phyloP scores from a whole-genome alignment of 805 yeast genomes.

The Tetrapisispora namnaoensis region DNA sequence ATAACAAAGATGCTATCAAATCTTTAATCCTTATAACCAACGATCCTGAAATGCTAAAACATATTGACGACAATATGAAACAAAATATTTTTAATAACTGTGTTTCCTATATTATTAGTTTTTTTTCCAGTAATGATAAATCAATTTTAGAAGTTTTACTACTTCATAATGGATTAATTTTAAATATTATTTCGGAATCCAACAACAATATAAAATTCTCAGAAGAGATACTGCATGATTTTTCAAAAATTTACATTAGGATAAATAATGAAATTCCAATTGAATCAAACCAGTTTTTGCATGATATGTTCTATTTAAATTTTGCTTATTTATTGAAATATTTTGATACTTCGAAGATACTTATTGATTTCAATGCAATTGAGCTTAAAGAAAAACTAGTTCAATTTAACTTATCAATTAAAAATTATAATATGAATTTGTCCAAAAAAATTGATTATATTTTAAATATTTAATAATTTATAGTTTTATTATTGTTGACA shows the following conservation, averaged over 20 bases:
- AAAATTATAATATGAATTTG: slow-evolving; percentile 1
- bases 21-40: slow-evolving; percentile 20
- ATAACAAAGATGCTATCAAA: slow-evolving; percentile 7
- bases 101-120: slow-evolving; percentile 3
- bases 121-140: slow-evolving; percentile 1
- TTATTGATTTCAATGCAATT: not conserved
- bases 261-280: not conserved
- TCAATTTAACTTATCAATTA: not conserved
- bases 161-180: slow-evolving; percentile 10
- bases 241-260: not conserved
- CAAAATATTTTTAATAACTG: slow-evolving; percentile 1
- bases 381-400: slow-evolving; percentile 2
- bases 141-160: slow-evolving; percentile 10
- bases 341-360: slow-evolving; percentile 3
- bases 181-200: slow-evolving; percentile 5
- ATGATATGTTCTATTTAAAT: slow-evolving; percentile 10
- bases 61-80: not conserved
- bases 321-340: slow-evolving; percentile 11
- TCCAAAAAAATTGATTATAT: not conserved
- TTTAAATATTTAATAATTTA: not conserved
- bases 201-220: not conserved
- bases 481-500: not conserved
- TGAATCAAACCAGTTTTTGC: slow-evolving; percentile 1
- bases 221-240: not conserved
- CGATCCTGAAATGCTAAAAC: slow-evolving; percentile 2